Percentiles rank a stretch among this genome's conserved stretches.
These are phyloP conservation scores for Trypanosoma brucei DNA, from an alignment of 208 protist species.

Conservation along the genomic window DNA sequence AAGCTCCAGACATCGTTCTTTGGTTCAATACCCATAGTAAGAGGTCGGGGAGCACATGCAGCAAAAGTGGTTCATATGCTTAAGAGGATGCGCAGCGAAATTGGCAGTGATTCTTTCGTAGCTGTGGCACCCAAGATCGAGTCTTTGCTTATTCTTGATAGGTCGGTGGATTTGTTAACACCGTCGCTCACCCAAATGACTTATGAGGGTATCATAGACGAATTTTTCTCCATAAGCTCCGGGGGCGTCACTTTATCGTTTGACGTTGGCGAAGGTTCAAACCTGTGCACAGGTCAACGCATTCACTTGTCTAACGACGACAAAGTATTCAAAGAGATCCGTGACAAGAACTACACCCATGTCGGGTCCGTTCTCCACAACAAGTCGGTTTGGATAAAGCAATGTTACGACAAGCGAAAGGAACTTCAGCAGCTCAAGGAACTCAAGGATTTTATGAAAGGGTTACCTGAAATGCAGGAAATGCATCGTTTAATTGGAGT, in stretches of 20 bases:
- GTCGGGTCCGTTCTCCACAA: constrained; percentile 77
- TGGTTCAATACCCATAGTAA: constrained; percentile 51
- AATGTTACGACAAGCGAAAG: constrained; percentile 80
- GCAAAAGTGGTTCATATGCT: constrained; percentile 64
- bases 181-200: constrained; percentile 86
- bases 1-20: constrained; percentile 80
- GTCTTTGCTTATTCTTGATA: constrained; percentile 74
- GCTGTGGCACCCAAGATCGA: constrained; percentile 57
- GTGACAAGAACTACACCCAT: constrained; percentile 68
- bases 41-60: constrained; percentile 54
- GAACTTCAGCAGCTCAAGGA: constrained; percentile 84
- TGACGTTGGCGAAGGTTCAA: constrained; percentile 46
- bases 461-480: constrained; percentile 83
- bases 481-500: constrained; percentile 71
- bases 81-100: constrained; percentile 60
- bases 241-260: constrained; percentile 66
- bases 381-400: constrained; percentile 82
- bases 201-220: constrained; percentile 89
- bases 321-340: constrained; percentile 74
- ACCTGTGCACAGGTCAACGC: constrained; percentile 21
- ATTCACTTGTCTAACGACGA: constrained; percentile 50
- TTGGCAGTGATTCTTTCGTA: constrained; percentile 52
- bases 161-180: constrained; percentile 74
- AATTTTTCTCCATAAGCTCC: constrained; percentile 67
- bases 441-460: constrained; percentile 86